These are phyloP conservation scores for Pythium dissotocum DNA, from an alignment of 352 stramenopile species.

Conservation along the genomic window DNA sequence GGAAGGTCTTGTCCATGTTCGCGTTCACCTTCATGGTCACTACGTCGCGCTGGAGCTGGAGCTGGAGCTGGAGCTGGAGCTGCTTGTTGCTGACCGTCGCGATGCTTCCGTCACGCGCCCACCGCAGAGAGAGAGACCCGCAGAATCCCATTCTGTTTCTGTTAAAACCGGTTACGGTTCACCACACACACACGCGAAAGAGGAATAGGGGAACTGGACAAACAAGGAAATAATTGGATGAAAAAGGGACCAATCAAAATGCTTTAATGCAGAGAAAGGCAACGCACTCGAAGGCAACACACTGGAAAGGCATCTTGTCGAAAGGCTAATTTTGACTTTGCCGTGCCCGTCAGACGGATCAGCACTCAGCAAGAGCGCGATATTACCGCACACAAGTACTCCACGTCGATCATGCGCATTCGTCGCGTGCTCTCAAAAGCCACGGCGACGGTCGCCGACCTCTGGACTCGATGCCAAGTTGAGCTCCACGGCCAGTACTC, in stretches of 20 bases:
- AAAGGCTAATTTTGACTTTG: too few relatives aligned
- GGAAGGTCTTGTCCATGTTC: conserved; percentile 87
- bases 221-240: conserved; percentile 4
- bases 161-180: conserved; percentile 30
- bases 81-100: background rate
- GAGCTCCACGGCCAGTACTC: conserved; percentile 34
- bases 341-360: too few relatives aligned
- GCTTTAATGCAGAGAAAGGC: background rate
- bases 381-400: too few relatives aligned
- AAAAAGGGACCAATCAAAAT: conserved; percentile 1
- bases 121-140: conserved; percentile 11
- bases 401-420: background rate
- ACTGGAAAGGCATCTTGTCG: too few relatives aligned
- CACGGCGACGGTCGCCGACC: background rate
- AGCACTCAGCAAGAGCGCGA: too few relatives aligned
- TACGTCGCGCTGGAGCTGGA: background rate
- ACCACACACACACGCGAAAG: background rate
- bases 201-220: background rate
- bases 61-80: background rate
- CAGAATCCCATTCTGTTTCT: conserved; percentile 1
- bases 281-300: background rate
- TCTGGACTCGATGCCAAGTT: conserved; percentile 10
- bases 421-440: background rate
- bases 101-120: conserved; percentile 2
- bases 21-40: conserved; percentile 74